Evolutionary conservation across 805 yeast genomes (phyloP).

Genomic region (Schwanniomyces occidentalis): DNA sequence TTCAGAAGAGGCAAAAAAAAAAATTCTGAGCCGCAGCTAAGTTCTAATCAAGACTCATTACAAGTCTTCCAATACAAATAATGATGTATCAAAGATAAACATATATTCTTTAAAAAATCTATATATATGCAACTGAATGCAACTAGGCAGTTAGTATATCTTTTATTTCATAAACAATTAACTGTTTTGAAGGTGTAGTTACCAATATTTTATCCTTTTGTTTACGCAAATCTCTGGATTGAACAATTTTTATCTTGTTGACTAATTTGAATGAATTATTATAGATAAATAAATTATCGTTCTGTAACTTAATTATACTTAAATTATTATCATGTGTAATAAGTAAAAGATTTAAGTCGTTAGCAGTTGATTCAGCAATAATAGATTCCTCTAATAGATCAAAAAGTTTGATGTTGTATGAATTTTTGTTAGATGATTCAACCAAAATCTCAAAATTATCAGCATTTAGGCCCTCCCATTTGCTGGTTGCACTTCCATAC

Average conservation of each 20-base stretch:
- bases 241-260: background rate
- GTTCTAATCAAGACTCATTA: too few relatives aligned
- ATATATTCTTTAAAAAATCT: too few relatives aligned
- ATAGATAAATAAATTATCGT: conserved; percentile 2
- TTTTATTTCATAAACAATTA: conserved; percentile 1
- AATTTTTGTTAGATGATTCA: conserved; percentile 1
- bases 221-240: background rate
- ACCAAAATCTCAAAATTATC: conserved; percentile 2
- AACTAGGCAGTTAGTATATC: background rate
- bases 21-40: too few relatives aligned
- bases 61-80: too few relatives aligned
- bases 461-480: conserved; percentile 1
- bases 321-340: background rate
- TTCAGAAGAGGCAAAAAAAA: too few relatives aligned
- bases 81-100: too few relatives aligned
- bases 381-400: conserved; percentile 2
- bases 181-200: background rate
- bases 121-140: too few relatives aligned
- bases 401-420: conserved; percentile 4
- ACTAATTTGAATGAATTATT: conserved; percentile 1
- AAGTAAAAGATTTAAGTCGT: background rate
- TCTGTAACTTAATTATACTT: background rate
- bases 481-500: background rate
- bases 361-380: conserved; percentile 3
- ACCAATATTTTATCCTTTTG: background rate